Evolutionary conservation across 768 basidiomycete genomes (phyloP), one percentile per base, ranked within the genome.

Genomic region (Lentinula lateritia): DNA sequence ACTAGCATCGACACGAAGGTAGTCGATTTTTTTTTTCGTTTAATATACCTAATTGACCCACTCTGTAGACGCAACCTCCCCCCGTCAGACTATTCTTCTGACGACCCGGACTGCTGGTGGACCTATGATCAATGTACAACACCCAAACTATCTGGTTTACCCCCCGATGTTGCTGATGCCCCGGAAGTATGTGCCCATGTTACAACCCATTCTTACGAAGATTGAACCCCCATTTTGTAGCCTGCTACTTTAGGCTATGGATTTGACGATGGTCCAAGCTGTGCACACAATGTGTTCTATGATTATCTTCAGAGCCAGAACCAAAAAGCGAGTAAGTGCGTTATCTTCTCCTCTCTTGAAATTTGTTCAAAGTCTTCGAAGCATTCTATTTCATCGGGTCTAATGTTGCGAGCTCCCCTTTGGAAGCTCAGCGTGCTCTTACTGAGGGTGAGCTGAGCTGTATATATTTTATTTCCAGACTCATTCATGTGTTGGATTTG

Each of bases 181-280:
- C 83, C 85, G 12, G 84, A 86, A 73, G 83, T 78, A 56, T 10
- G 59, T 54, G 15, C 4, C 36, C 9, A 5, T 13, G 2, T 12
- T 23, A 53, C 10, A 4, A 8, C 15, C 12, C 35, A 41, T 18
- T 18, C 8, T 46, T 41, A 2, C 20, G 10, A 36, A 16, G 42
- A 35, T n/a, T 48, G 46, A 48, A 5, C 2, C 52, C 16, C 16
- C 0, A 18, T 52, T 54, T 9, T 38, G n/a, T 62, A 50, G 58
- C 58, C 58, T 15, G 35, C 36, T 9, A 83, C 85, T 4, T 70
- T 85, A 16, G 86, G 83, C 1, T 86, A 83, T 54, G 83, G 78
- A 2, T 87, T 87, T 61, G 86, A 87, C 63, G 85, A 87, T 62
- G 86, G 86, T 0, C 86, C 86, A 2, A 85, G 83, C 64, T 87